A percentile compares a stretch with the other conserved stretches of the same genome.
phyloP scores from a whole-genome alignment of 2,329 filamentous ascomycete genomes.

The Magnaporthiopsis incrustans region DNA sequence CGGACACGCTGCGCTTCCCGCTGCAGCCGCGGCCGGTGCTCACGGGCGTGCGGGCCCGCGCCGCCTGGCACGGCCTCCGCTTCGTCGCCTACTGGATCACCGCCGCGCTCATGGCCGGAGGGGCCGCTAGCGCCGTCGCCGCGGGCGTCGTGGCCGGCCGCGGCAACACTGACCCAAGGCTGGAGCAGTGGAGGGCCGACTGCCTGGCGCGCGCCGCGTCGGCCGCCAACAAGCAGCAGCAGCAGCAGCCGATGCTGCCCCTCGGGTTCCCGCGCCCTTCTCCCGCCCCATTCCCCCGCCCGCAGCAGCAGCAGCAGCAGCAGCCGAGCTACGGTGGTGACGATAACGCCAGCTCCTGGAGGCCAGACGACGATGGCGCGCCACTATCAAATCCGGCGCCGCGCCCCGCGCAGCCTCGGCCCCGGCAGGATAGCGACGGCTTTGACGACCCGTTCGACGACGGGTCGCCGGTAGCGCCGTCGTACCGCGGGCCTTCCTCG shows the following conservation, averaged over 20 bases:
- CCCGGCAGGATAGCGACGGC: neutral
- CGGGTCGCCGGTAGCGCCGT: conserved; percentile 13
- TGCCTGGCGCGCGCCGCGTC: too few relatives aligned
- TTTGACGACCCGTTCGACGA: conserved; percentile 13
- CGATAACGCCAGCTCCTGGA: conserved; percentile 2
- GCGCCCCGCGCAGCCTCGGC: neutral
- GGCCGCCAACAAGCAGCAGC: neutral
- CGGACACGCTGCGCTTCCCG: conserved; percentile 11
- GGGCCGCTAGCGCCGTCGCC: neutral
- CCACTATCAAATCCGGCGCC: neutral
- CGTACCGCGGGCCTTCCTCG: conserved; percentile 4
- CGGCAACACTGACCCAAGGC: neutral
- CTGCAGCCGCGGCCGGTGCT: conserved; percentile 4
- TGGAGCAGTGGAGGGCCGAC: neutral
- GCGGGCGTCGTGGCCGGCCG: neutral
- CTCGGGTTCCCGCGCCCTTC: neutral
- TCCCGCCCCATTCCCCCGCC: neutral
- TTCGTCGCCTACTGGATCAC: conserved; percentile 9
- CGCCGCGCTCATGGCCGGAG: neutral
- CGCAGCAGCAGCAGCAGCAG: neutral
- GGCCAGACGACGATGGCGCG: neutral
- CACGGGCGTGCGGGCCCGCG: neutral
- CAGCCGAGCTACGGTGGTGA: neutral
- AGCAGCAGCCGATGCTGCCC: neutral
- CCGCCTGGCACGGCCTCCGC: conserved; percentile 14